Evolutionary conservation across 2,329 filamentous ascomycete species (phyloP), one percentile per base, ranked within the genome.

Genomic region (Alternaria angustiovoidea): DNA sequence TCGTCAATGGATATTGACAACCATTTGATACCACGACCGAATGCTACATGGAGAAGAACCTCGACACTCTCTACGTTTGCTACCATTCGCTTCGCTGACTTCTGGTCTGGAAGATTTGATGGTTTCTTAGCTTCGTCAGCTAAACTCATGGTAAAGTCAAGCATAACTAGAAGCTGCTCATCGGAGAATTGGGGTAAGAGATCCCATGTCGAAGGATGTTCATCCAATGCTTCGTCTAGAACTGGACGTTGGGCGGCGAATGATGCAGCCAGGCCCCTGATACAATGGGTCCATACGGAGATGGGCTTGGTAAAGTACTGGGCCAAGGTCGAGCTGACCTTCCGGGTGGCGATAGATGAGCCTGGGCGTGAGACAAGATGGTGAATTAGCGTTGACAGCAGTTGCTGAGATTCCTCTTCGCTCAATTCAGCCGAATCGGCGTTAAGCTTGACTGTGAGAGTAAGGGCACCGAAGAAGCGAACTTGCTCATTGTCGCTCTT

Each of bases 361-460:
- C 84, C 65, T 22, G 75, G 71, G 16, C 66, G 68, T 5, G 69
- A 68, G 20, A 75, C 66, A 12, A 78, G 68, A 65, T 77, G 74
- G 30, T 71, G 68, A 38, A 78, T 74, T n/a, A 78, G 72, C 36
- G 74, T 78, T n/a, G 67, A 70, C 8, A 79, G 67, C 16, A 79
- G 63, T 58, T 78, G 75, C 41, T 71, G 67, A 6, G 76, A 77
- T 24, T 78, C 63, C 42, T 75, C 70, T 54, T 78, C 73, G 30
- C 66, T 73, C 51, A 79, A 54, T 7, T 68, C 67, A 30, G 70
- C 66, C 90, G 89, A 92, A 74, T 95, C 92, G n/a, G 89, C 90
- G 75, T 98, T 97, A 59, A 98, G 87, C 80, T 98, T 99, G 70
- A 98, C 88, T 51, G 93, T 96, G 67, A 97, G 90, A 0, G 94